Evolutionary conservation across 2,329 filamentous ascomycete species (phyloP), one percentile per base, ranked within the genome.

Genomic region (Xylariomycetidae sp.): DNA sequence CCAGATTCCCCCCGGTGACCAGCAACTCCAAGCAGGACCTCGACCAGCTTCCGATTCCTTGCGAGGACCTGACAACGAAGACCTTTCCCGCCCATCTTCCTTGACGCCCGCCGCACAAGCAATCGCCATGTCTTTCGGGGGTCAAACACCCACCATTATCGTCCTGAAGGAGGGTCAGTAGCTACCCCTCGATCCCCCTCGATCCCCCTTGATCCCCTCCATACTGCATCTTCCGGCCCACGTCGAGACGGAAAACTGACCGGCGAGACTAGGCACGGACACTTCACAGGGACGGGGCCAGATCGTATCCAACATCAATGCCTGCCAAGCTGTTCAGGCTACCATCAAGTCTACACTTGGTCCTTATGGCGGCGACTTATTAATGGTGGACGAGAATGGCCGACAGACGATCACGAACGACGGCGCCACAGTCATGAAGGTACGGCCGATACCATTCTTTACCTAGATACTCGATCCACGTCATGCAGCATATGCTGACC

Each of bases 361-460:
- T 25, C 92, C 92, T 20, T 98, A 96, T 65, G 92, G 92, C 59
- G 92, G 92, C 56, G 92, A 98, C 67, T 68, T 96, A 59, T 74
- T 98, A 60, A 82, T 98, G 67, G 90, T 96, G 36, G 92, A 96
- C 64, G 82, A 80, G 63, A 95, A 95, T 72, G 92, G 92, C 61
- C 82, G 69, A 63, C 88, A 95, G 68, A 98, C 92, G 35, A 96
- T 98, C 59, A 98, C 92, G 52, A 98, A 98, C 66, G 92, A 98
- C 68, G 92, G 92, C 57, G 92, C 92, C 30, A 98, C 92, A 31
- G 92, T 96, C 42, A 98, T 98, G 92, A 96, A 95, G 81, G 85
- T 87, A 61, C 50, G 63, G 35, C 32, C 13, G 19, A n/a, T 32
- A 9, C 27, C 22, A 33, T 4, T 13, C 25, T 25, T 37, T 42